Evolutionary conservation across 2,329 filamentous ascomycete genomes (phyloP), one percentile per base, ranked within the genome.

Genomic region (Penicillium sp.): DNA sequence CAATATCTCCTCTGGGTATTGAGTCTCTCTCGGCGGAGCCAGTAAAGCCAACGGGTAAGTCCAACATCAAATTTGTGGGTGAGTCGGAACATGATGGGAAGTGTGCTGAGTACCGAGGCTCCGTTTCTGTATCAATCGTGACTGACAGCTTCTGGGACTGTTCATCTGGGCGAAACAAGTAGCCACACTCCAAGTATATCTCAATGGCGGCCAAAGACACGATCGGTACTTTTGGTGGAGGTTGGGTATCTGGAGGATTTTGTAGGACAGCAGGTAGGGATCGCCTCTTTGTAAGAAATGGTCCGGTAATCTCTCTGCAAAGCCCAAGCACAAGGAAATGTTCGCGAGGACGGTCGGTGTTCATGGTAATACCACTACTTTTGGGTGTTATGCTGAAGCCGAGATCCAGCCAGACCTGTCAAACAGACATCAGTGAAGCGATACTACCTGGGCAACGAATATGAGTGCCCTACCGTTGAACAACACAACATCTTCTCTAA

Each of bases 391-490:
- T 57, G 6, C 49, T 50, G 26, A 74, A 68, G 14, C 66, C 69
- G 45, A 74, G 57, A 26, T 71, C 64, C 2, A 65, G 49, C 73
- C 73, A 76, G 31, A 71, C 53, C 74, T 76, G 22, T 55, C 14
- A 54, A 35, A 39, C 47, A 3, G 1, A 10, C 13, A 29, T 57
- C 39, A 53, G 9, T 49, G 16, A 44, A 9, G 9, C 29, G 2
- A 22, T 33, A 13, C 1, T 3, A 22, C 19, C n/a, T 22, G 19
- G n/a, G 4, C 9, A 22, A 19, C 9, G 10, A 42, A 10, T 9
- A 19, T 14, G 3, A 13, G 52, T 31, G 14, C 39, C 49, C 29
- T 59, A 67, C 74, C 61, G 67, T 63, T 31, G 69, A 68, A 10
- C 54, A 58, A 42, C 64, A 64, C 4, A 76, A 21, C 1, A 58